A percentile compares a stretch with the other conserved stretches of the same genome.
These are phyloP conservation scores for Incumbomyces delicatus DNA, from an alignment of 2,329 filamentous ascomycete species.

Conservation along the genomic window DNA sequence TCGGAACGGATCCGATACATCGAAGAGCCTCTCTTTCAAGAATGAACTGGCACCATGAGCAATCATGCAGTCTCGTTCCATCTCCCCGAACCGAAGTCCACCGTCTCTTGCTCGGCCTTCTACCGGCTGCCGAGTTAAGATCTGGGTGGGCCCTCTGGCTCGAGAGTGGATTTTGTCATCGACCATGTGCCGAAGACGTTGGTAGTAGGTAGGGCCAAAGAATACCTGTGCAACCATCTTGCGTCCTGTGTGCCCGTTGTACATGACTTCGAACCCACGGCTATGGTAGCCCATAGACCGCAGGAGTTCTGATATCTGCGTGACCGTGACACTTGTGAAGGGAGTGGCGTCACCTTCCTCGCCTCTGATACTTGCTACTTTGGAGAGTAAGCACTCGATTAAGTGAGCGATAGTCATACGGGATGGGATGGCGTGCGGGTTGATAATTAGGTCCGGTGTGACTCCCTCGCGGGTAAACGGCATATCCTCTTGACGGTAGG, in stretches of 20 bases:
- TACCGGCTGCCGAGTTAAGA: conserved; percentile 91
- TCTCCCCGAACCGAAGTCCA: conserved; percentile 98
- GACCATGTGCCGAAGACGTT: conserved; percentile 97
- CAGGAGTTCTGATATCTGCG: conserved; percentile 78
- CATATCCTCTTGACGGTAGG: conserved; percentile 97
- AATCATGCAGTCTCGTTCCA: conserved; percentile 99
- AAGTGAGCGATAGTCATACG: conserved; percentile 99
- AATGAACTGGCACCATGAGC: conserved; percentile 96
- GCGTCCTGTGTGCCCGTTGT: conserved; percentile 91
- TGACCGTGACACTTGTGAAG: conserved; percentile 95
- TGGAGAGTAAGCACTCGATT: conserved; percentile 96
- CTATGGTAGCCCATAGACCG: conserved; percentile 90
- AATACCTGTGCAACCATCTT: conserved; percentile 94
- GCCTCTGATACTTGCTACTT: conserved; percentile 85
- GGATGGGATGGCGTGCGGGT: conserved; percentile 97
- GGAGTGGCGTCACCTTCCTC: conserved; percentile 96
- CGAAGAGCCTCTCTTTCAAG: conserved; percentile 92
- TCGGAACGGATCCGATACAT: conserved; percentile 94
- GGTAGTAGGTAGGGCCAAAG: conserved; percentile 96
- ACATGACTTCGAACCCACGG: conserved; percentile 96
- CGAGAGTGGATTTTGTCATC: conserved; percentile 99
- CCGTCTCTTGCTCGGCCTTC: conserved; percentile 97
- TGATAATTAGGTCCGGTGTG: conserved; percentile 93
- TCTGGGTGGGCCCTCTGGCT: conserved; percentile 90
- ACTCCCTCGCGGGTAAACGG: conserved; percentile 89